These are phyloP conservation scores for Hypholoma sublateritium DNA, from an alignment of 768 basidiomycete species.

Conservation along the genomic window DNA sequence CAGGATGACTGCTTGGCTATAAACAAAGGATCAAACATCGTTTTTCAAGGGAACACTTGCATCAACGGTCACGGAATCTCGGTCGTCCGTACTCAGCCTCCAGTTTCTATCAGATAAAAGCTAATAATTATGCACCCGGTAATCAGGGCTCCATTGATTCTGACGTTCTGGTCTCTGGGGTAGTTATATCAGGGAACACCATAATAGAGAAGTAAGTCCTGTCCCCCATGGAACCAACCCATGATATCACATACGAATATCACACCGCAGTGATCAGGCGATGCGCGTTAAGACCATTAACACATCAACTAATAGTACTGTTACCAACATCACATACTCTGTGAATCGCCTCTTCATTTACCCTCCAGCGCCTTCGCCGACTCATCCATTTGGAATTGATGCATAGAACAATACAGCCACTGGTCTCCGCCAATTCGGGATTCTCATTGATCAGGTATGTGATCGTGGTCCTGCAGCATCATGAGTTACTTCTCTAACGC, in stretches of 20 bases:
- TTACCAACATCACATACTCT: slow-evolving; percentile 49
- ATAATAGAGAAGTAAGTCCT: slow-evolving; percentile 49
- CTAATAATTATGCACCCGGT: too few species aligned
- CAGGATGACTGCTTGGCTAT: slow-evolving; percentile 66
- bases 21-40: slow-evolving; percentile 42
- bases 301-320: slow-evolving; percentile 43
- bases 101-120: not conserved
- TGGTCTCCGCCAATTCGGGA: slow-evolving; percentile 48
- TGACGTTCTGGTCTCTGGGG: slow-evolving; percentile 40
- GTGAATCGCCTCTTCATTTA: slow-evolving; percentile 24
- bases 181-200: slow-evolving; percentile 51
- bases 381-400: not conserved
- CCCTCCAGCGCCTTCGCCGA: too few species aligned
- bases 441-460: slow-evolving; percentile 59
- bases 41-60: slow-evolving; percentile 54
- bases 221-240: not conserved
- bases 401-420: slow-evolving; percentile 50
- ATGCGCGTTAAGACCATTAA: slow-evolving; percentile 62
- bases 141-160: slow-evolving; percentile 55
- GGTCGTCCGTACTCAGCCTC: slow-evolving; percentile 31
- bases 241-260: too few species aligned
- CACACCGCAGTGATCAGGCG: slow-evolving; percentile 41
- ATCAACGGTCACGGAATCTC: slow-evolving; percentile 65
- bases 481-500: too few species aligned
- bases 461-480: not conserved